Evolutionary conservation across 768 basidiomycete genomes (phyloP).

Genomic region (Podaxis pistillaris): DNA sequence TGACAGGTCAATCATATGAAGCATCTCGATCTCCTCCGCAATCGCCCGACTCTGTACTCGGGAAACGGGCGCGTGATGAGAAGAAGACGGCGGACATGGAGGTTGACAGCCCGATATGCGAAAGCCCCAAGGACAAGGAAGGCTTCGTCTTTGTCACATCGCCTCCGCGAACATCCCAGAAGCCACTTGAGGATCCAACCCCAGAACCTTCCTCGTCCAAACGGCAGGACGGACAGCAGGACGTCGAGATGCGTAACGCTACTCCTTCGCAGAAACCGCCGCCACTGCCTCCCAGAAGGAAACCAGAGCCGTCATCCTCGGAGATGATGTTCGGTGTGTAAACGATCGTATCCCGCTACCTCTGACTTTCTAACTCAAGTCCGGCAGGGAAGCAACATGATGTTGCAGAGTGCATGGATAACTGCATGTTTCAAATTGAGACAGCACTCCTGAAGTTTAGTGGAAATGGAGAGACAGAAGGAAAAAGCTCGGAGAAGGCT

Average conservation of each 20-base stretch:
- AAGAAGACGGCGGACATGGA: conserved; percentile 50
- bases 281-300: conserved; percentile 57
- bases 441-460: conserved; percentile 82
- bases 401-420: conserved; percentile 98
- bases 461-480: conserved; percentile 39
- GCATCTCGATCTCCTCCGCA: conserved; percentile 29
- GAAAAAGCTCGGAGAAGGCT: conserved; percentile 51
- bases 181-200: conserved; percentile 17
- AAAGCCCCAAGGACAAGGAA: conserved; percentile 35
- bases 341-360: neutral
- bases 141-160: conserved; percentile 33
- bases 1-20: conserved; percentile 23
- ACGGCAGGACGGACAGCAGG: conserved; percentile 26
- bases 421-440: conserved; percentile 98
- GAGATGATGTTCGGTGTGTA: conserved; percentile 87
- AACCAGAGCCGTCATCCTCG: conserved; percentile 58
- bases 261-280: conserved; percentile 36
- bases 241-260: conserved; percentile 33
- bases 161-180: conserved; percentile 24
- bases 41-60: conserved; percentile 57
- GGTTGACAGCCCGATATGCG: conserved; percentile 45
- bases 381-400: conserved; percentile 89
- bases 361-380: conserved; percentile 15
- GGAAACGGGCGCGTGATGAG: conserved; percentile 63
- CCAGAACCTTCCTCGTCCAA: conserved; percentile 35